Evolutionary conservation across 2,329 filamentous ascomycete genomes (phyloP).

Genomic region (Aspergillus eucalypticola): DNA sequence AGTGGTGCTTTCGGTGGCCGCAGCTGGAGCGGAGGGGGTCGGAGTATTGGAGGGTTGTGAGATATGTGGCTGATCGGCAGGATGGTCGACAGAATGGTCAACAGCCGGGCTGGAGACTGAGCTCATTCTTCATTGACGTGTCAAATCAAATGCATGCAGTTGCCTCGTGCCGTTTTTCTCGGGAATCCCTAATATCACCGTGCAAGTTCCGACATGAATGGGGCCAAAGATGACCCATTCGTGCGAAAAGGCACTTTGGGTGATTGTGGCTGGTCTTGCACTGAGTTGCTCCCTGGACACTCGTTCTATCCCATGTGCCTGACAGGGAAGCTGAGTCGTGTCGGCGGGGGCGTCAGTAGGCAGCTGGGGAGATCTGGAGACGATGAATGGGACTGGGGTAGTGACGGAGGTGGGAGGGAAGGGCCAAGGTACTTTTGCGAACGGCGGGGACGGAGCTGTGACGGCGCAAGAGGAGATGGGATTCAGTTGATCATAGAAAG

Average conservation of each 20-base stretch:
- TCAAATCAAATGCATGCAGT: neutral
- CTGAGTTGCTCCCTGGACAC: neutral
- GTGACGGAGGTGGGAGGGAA: neutral
- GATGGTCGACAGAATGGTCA: constrained; percentile 29
- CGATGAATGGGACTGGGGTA: neutral
- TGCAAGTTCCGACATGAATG: constrained; percentile 4
- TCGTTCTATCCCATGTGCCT: neutral
- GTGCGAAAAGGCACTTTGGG: neutral
- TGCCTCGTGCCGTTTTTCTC: neutral
- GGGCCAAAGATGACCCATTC: constrained; percentile 3
- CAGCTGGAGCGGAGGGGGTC: constrained; percentile 5
- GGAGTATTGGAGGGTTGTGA: constrained; percentile 15
- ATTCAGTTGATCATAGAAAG: neutral
- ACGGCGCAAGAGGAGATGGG: neutral
- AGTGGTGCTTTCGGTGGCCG: constrained; percentile 10
- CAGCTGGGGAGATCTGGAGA: neutral
- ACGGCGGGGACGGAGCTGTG: neutral
- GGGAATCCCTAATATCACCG: constrained; percentile 1
- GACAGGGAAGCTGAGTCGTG: neutral
- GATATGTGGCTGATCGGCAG: constrained; percentile 18
- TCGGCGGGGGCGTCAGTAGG: neutral
- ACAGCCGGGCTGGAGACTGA: constrained; percentile 28
- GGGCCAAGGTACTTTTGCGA: constrained; percentile 2
- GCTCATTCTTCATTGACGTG: constrained; percentile 34
- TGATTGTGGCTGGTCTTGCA: neutral